Evolutionary conservation across 208 protist genomes (phyloP).

Genomic region (Acanthamoeba healyi): DNA sequence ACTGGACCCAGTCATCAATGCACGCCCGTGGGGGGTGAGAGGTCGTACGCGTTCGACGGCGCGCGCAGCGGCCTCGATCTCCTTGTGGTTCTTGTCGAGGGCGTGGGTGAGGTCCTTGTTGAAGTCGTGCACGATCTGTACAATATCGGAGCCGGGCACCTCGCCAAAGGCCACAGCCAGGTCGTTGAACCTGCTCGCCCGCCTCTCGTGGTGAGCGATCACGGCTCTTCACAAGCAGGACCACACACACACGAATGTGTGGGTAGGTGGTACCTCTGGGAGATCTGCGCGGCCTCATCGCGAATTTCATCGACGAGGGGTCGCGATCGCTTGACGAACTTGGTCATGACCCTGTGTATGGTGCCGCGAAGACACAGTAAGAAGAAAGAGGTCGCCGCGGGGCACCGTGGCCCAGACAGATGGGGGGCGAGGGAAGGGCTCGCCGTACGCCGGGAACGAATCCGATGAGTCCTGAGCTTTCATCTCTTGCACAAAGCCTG

Average conservation of each 20-base stretch:
- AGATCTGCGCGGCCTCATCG: background rate
- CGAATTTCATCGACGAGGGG: slow-evolving; percentile 22
- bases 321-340: background rate
- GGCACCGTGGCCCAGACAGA: too few species aligned
- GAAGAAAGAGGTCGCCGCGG: background rate
- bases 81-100: slow-evolving; percentile 40
- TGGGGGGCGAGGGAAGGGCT: background rate
- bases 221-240: background rate
- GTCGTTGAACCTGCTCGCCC: slow-evolving; percentile 1
- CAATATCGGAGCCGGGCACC: slow-evolving; percentile 3
- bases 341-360: background rate
- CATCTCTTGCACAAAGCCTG: slow-evolving; percentile 32
- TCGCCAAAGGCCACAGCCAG: background rate
- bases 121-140: slow-evolving; percentile 59
- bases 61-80: background rate
- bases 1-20: too few species aligned
- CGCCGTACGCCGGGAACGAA: background rate
- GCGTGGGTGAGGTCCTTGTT: slow-evolving; percentile 4
- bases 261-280: background rate
- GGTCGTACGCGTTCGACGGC: background rate
- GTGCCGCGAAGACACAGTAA: background rate
- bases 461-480: background rate
- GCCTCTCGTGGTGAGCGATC: background rate
- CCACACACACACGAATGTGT: too few species aligned
- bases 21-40: too few species aligned